Evolutionary conservation across 179 eudicot species (phyloP), one percentile per base, ranked within the genome.

Genomic region (Sideroxylon spinosum): DNA sequence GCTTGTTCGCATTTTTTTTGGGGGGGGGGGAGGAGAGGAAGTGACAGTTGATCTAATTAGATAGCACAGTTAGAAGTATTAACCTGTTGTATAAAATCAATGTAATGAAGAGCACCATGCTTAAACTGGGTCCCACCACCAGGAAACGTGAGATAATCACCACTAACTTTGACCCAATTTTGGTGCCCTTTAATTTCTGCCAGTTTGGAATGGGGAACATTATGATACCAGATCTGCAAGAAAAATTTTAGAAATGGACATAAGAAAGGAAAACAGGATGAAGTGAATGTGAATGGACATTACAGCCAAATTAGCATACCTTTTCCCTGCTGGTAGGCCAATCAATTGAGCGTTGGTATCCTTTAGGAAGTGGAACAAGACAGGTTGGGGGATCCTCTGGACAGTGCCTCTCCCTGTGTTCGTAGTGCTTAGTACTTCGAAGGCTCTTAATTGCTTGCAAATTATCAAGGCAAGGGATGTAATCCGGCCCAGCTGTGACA

Each of bases 51-150:
- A 37, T 13, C 19, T 1, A 19, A 55, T 44, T 16, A 44, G 28
- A 25, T 10, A 48, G 20, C 64, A 68, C 44, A 46, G 50, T 17
- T 20, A 68, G 78, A 72, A 50, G 44, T 77, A 68, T 74, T 86
- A 75, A 92, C 97, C 82, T 84, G 85, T 81, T 93, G 93, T 49
- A 93, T 86, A 80, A 89, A 87, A 78, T 94, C 98, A 26, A 94
- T 89, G 80, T 94, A 94, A 86, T 92, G 95, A 78, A 87, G 91
- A 85, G 95, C 98, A 67, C 97, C 98, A 73, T 91, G 88, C 90
- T 88, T 89, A 84, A 94, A 94, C 80, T 94, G 98, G 78, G 98
- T 94, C 71, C 98, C 98, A 75, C 98, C 98, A 81, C 98, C 98
- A 75, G 98, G 98, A 81, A 94, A 94, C 23, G 93, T 92, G 73